These are phyloP conservation scores for Blepharisma japonicum DNA, from an alignment of 73 alveolate species.

Conservation along the genomic window DNA sequence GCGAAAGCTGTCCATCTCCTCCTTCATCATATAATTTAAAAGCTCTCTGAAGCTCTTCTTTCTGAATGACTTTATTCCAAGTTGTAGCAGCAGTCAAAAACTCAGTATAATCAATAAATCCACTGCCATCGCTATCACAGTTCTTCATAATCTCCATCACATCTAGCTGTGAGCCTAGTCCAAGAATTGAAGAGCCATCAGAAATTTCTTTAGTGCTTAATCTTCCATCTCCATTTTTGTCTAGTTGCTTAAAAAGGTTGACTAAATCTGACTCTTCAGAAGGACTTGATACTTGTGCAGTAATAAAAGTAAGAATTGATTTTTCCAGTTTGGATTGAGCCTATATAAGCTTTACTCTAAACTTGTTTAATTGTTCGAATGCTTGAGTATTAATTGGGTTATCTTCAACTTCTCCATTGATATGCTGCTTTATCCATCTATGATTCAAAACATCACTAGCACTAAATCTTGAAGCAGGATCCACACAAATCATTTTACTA, in stretches of 20 bases:
- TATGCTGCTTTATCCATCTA: slow-evolving; percentile 68
- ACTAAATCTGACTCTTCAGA: slow-evolving; percentile 52
- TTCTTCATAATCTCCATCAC: background rate
- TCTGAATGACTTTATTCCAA: slow-evolving; percentile 1
- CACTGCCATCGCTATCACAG: slow-evolving; percentile 6
- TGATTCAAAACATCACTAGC: slow-evolving; percentile 84
- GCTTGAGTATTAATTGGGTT: background rate
- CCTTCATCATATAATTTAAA: slow-evolving; percentile 7
- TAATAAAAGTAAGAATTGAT: slow-evolving; percentile 49
- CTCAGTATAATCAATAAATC: background rate
- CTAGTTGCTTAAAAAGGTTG: slow-evolving; percentile 55
- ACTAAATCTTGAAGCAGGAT: slow-evolving; percentile 68
- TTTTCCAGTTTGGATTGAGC: slow-evolving; percentile 40
- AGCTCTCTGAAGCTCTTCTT: slow-evolving; percentile 11
- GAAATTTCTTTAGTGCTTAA: slow-evolving; percentile 63
- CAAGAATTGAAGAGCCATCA: slow-evolving; percentile 58
- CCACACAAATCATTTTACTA: slow-evolving; percentile 70
- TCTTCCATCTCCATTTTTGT: slow-evolving; percentile 77
- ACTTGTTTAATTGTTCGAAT: slow-evolving; percentile 39
- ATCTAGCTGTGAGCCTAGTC: background rate
- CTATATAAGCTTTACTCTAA: slow-evolving; percentile 24
- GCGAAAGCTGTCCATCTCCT: background rate
- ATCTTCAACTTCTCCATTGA: slow-evolving; percentile 27
- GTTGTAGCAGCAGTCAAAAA: background rate
- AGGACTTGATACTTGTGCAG: slow-evolving; percentile 38